Conservation (phyloP, 768 basidiomycete genomes). For the Termitomyces sp. region DNA sequence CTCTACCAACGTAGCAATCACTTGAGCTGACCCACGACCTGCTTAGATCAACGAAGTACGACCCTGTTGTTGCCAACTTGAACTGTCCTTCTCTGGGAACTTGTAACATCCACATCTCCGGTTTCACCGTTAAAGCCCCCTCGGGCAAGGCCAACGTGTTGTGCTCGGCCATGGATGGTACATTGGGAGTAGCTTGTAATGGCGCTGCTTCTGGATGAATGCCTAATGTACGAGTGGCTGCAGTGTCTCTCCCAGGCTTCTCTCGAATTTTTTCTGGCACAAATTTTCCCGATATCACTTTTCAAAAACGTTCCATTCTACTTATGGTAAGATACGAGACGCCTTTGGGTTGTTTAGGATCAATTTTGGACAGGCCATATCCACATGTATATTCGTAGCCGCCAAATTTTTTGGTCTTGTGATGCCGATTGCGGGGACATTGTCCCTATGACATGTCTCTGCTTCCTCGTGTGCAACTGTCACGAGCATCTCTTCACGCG, state of each 20-base stretch:
- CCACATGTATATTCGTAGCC: neutral
- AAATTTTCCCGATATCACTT: neutral
- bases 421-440: too few relatives aligned
- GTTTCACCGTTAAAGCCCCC: slow-evolving; percentile 21
- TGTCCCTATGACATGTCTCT: neutral
- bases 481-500: neutral
- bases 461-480: neutral
- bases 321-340: neutral
- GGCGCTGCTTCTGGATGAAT: slow-evolving; percentile 21
- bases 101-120: slow-evolving; percentile 19
- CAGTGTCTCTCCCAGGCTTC: neutral
- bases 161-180: slow-evolving; percentile 22
- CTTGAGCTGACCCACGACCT: neutral
- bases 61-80: slow-evolving; percentile 22
- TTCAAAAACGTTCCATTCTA: neutral
- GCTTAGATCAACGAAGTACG: slow-evolving; percentile 17
- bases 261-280: neutral
- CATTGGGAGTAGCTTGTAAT: slow-evolving; percentile 20
- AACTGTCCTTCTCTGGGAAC: slow-evolving; percentile 21
- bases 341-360: neutral
- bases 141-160: slow-evolving; percentile 19
- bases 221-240: neutral
- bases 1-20: neutral
- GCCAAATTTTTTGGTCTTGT: too few relatives aligned
- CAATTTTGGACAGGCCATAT: neutral